Evolutionary conservation across 441 rosid species (phyloP).

Genomic region (Euphorbia corollata): DNA sequence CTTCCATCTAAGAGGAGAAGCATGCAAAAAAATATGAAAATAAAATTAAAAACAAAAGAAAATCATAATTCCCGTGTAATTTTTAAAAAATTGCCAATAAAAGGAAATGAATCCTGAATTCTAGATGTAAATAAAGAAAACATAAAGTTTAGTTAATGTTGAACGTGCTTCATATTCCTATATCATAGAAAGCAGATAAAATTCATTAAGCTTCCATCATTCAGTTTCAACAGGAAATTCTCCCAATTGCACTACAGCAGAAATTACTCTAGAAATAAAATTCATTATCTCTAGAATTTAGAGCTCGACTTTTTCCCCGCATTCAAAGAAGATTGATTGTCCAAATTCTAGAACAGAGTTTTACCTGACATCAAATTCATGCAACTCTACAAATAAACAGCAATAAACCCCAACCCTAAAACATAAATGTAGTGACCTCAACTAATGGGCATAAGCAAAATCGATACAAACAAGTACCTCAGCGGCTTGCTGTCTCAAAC

Average conservation of each 20-base stretch:
- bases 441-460: neutral
- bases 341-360: neutral
- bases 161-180: neutral
- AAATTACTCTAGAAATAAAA: no score
- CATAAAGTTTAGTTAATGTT: neutral
- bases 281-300: neutral
- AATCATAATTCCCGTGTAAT: neutral
- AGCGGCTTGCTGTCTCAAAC: conserved; percentile 59
- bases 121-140: neutral
- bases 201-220: neutral
- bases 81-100: neutral
- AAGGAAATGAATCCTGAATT: neutral
- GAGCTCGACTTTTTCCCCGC: neutral
- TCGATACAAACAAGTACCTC: conserved; percentile 41
- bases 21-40: neutral
- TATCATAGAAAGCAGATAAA: neutral
- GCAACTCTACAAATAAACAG: neutral
- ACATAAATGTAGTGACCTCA: no score
- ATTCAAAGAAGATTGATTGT: neutral
- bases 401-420: conserved; percentile 8
- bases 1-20: conserved; percentile 48
- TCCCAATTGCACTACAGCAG: neutral
- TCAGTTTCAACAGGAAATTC: neutral
- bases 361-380: neutral
- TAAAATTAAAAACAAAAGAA: neutral